These are phyloP conservation scores for Verticillium dahliae DNA, from an alignment of 2,329 filamentous ascomycete species.

Conservation along the genomic window DNA sequence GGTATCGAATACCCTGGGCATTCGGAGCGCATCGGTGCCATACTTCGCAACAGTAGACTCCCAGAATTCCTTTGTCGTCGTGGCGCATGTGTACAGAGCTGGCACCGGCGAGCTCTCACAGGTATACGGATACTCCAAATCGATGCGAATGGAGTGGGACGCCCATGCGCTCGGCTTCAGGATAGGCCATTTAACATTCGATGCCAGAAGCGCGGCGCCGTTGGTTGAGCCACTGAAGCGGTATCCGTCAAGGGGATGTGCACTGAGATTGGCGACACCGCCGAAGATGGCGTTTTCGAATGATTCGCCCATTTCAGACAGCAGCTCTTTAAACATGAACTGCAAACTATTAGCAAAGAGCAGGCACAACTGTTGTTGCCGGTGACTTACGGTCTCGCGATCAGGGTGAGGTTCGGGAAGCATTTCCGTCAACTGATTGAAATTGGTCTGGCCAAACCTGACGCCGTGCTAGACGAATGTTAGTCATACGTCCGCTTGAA, in stretches of 20 bases:
- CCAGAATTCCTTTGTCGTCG: constrained; percentile 6
- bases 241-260: not conserved
- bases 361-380: not conserved
- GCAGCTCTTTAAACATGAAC: not conserved
- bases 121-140: not conserved
- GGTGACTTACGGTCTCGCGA: not conserved
- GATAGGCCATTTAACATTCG: not conserved
- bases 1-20: not conserved
- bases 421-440: not conserved
- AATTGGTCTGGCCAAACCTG: not conserved
- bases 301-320: not conserved
- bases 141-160: not conserved
- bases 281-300: not conserved
- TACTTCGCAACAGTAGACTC: not conserved
- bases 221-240: not conserved
- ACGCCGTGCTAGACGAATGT: not conserved
- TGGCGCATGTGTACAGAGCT: not conserved
- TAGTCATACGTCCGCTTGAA: not conserved
- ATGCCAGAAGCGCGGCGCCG: not conserved
- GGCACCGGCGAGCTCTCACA: not conserved
- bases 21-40: not conserved
- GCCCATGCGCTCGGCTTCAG: not conserved
- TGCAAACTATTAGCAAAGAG: not conserved
- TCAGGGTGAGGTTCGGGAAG: not conserved
- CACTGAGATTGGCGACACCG: not conserved